Conservation (phyloP, 108 stramenopile genomes). For the Parmales sp. region DNA sequence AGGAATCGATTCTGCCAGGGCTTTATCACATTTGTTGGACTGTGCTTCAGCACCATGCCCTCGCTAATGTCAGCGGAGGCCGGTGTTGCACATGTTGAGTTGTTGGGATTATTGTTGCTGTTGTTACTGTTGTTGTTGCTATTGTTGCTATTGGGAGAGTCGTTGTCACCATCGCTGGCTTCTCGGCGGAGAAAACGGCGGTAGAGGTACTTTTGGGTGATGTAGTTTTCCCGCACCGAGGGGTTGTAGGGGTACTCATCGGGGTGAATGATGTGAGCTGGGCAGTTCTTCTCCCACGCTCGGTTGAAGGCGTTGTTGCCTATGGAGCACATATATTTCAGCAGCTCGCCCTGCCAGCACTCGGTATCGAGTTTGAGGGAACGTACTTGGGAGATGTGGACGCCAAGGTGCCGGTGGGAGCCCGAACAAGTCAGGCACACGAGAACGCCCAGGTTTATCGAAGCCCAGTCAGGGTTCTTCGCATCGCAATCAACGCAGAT, state of each 20-base stretch:
- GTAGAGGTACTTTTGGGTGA: not conserved
- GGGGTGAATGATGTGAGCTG: not conserved
- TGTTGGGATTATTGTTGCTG: too few relatives aligned
- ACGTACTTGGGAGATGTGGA: conserved; percentile 89
- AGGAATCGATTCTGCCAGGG: not conserved
- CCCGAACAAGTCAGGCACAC: conserved; percentile 95
- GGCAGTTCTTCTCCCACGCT: not conserved
- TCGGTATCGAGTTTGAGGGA: conserved; percentile 37
- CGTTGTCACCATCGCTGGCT: not conserved
- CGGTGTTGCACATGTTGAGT: too few relatives aligned
- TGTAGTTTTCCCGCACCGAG: not conserved
- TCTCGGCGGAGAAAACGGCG: not conserved
- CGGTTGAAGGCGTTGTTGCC: conserved; percentile 12
- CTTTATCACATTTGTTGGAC: not conserved
- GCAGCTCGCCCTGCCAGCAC: conserved; percentile 17
- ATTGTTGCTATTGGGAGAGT: not conserved
- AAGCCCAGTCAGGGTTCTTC: conserved; percentile 81
- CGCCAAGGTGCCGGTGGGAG: conserved; percentile 89
- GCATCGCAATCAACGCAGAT: conserved; percentile 93
- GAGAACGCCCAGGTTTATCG: conserved; percentile 71
- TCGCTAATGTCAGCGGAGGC: too few relatives aligned
- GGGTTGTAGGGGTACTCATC: not conserved
- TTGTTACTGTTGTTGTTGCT: too few relatives aligned
- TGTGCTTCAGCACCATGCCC: not conserved
- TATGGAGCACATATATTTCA: conserved; percentile 7